Evolutionary conservation across 108 stramenopile species (phyloP), one percentile per base, ranked within the genome.

Genomic region (Fragilaria crotonensis): DNA sequence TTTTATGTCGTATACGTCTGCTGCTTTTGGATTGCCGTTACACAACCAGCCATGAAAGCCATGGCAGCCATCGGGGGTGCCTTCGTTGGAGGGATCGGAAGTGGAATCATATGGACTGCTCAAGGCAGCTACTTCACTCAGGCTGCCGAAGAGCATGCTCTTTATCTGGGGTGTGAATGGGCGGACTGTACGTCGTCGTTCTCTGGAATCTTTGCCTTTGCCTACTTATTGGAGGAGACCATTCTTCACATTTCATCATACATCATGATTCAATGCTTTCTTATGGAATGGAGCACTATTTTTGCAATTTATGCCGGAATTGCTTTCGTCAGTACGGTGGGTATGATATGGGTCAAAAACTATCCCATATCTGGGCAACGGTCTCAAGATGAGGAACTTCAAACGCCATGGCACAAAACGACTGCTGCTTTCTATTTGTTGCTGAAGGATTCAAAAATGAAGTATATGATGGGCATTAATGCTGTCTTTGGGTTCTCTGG

Each of bases 1-100:
- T 59, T 83, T 64, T 80, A 79, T 61, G 74, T 75, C 48, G 60
- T 60, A 11, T 92, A 92, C 56, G 90, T 92, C 3, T 63, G 57
- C 5, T 75, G 77, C 44, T 92, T 92, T 56, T 70, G 57, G 68
- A 30, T 73, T n/a, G 78, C 81, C 9, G 57, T 67, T 17, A 25
- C 29, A 2, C 9, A 66, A 30, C 33, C 28, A n/a, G 21, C 31
- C 25, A 22, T 45, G 18, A 27, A 23, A 54, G 21, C 52, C n/a
- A n/a, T 22, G 5, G 57, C 45, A 1, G 60, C 29, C 4, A 57
- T 74, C 5, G 30, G 57, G 19, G 74, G 78, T 27, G 74, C 68
- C 2, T 46, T 70, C 1, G 64, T 75, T 14, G 78, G 78, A 11
- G 78, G 78, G 11, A 36, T 79, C 2, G 78, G 74, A 14, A 67